Base-by-base conservation (phyloP, 352 stramenopile genomes). In the Phytophthora melonis region DNA sequence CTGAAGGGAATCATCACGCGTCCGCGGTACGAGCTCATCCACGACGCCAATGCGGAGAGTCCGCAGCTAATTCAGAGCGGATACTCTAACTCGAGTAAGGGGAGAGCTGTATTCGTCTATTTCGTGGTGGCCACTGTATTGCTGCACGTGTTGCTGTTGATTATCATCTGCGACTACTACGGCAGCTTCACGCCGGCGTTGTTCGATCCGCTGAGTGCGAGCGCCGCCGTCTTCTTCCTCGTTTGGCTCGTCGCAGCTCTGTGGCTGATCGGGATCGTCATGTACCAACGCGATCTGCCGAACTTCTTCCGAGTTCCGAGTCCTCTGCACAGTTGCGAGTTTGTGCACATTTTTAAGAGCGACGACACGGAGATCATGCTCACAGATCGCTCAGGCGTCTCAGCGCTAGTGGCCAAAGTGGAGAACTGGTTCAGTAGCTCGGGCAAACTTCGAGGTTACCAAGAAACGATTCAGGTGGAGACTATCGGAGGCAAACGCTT, bases 141-240 rank as follows among this genome's bases (percentile, higher is more conserved):
- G 13, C 64, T 82, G 11, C 68, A 82, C 19, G 63, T 72, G 4
- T 43, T 82, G 10, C 16, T 84, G n/a, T 21, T 84, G 13, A 50
- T 82, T 25, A 16, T 84, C 27, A 80, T 84, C 19, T 73, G 64
- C 54, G 78, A 84, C 65, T 82, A 80, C 65, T 82, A 84, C 47
- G 67, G 58, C 10, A 72, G 69, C 30, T 84, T 80, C 41, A 63
- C 55, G 0, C 74, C 74, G 6, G 66, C 49, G 9, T 59, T 82
- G 2, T 82, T 84, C 41, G 75, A 77, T 27, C 41, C 65, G 13
- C 25, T 66, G 19, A 75, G 70, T 61, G 56, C 47, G 8, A 81
- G 59, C 58, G 72, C 75, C 3, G 68, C 68, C 4, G 66, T 75
- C 6, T 86, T 84, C 36, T 77, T 84, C 54, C 25, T 86, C 13